These are phyloP conservation scores for Crucibulum laeve DNA, from an alignment of 768 basidiomycete species.

Conservation along the genomic window DNA sequence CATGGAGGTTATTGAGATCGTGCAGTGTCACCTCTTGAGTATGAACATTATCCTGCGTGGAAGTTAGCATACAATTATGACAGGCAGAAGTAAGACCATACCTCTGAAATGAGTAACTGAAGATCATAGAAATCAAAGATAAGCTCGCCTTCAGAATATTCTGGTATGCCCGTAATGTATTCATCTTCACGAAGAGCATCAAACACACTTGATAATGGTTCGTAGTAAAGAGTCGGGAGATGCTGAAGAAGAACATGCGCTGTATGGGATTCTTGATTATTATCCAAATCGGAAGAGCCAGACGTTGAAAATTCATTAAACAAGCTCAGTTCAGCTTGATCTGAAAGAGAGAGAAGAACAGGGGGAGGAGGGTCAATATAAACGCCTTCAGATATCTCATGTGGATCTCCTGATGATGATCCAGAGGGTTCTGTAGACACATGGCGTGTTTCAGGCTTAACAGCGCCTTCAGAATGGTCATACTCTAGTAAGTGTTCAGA, in stretches of 20 bases:
- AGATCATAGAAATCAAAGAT: constrained; percentile 70
- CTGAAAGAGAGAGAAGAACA: constrained; percentile 48
- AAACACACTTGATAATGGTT: constrained; percentile 66
- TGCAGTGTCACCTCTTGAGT: constrained; percentile 67
- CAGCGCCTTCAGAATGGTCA: constrained; percentile 5
- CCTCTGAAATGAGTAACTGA: constrained; percentile 63
- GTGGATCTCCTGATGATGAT: constrained; percentile 35
- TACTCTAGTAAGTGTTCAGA: background rate
- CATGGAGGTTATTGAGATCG: constrained; percentile 68
- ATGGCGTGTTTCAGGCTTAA: background rate
- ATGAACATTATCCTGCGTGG: constrained; percentile 60
- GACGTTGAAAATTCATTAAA: constrained; percentile 49
- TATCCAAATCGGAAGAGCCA: constrained; percentile 18
- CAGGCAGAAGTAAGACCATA: constrained; percentile 18
- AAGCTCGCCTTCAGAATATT: constrained; percentile 56
- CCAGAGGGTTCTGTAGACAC: constrained; percentile 4
- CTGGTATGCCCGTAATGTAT: constrained; percentile 37
- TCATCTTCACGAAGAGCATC: constrained; percentile 68
- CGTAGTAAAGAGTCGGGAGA: constrained; percentile 72
- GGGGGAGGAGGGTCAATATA: constrained; percentile 75
- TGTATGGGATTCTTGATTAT: constrained; percentile 12
- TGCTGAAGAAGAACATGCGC: constrained; percentile 52
- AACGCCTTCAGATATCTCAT: constrained; percentile 61
- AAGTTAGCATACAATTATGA: constrained; percentile 1
- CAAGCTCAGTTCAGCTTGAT: constrained; percentile 38